Conservation (phyloP, 805 yeast genomes). For the Wickerhamomyces queroliae region DNA sequence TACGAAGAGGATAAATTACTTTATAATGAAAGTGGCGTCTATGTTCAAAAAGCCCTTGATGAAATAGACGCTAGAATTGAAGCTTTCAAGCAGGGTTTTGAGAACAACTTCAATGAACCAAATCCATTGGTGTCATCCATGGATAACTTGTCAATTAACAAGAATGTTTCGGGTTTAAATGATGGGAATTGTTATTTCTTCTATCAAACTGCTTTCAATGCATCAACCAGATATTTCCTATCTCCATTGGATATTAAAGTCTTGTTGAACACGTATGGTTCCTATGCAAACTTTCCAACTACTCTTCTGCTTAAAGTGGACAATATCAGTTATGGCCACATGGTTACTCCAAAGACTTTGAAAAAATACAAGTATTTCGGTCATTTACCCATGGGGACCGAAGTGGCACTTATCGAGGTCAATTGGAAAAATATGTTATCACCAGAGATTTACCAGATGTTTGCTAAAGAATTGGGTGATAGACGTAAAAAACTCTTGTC, state of each 20-base stretch:
- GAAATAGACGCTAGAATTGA: slow-evolving; percentile 45
- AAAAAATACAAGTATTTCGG: slow-evolving; percentile 67
- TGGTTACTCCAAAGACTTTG: slow-evolving; percentile 52
- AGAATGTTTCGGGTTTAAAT: slow-evolving; percentile 16
- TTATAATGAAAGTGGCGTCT: slow-evolving; percentile 55
- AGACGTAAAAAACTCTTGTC: slow-evolving; percentile 45
- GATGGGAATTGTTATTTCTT: slow-evolving; percentile 54
- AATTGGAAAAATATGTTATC: slow-evolving; percentile 61
- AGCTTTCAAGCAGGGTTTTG: slow-evolving; percentile 29
- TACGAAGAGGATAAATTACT: slow-evolving; percentile 51
- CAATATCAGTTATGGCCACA: slow-evolving; percentile 59
- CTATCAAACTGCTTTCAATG: slow-evolving; percentile 72
- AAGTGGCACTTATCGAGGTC: slow-evolving; percentile 77
- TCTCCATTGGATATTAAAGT: slow-evolving; percentile 79
- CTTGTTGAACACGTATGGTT: slow-evolving; percentile 53
- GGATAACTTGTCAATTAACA: slow-evolving; percentile 9
- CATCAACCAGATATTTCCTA: slow-evolving; percentile 60
- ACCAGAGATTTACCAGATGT: slow-evolving; percentile 37
- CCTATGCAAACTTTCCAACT: slow-evolving; percentile 65
- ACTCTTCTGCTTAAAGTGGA: slow-evolving; percentile 58
- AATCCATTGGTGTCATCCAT: slow-evolving; percentile 9
- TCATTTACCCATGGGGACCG: slow-evolving; percentile 82
- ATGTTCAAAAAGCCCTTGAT: slow-evolving; percentile 46
- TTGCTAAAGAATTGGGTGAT: slow-evolving; percentile 49
- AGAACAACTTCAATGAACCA: slow-evolving; percentile 15